A percentile compares a stretch with the other conserved stretches of the same genome.
phyloP scores from a whole-genome alignment of 306 rosid genomes.

The Fagus sylvatica region DNA sequence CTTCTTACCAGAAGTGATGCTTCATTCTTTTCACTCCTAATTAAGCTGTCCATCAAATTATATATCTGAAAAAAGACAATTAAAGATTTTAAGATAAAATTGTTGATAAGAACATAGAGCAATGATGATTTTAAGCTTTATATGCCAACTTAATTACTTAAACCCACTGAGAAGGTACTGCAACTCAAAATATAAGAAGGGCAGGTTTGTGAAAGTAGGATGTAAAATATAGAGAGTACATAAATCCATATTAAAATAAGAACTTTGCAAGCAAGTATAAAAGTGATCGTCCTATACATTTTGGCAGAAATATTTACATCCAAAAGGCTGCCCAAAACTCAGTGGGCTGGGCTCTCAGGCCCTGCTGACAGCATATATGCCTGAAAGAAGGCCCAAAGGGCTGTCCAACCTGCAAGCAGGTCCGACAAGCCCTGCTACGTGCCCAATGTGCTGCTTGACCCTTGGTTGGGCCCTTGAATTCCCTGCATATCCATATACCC shows the following conservation, averaged over 20 bases:
- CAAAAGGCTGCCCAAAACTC: not conserved
- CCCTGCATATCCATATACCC: not conserved
- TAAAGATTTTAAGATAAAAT: not conserved
- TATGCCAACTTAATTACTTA: not conserved
- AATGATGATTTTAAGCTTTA: slow-evolving; percentile 4
- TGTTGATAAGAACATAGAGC: not conserved
- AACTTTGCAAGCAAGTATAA: not conserved
- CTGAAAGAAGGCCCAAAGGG: not conserved
- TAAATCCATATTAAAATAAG: not conserved
- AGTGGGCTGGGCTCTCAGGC: not conserved
- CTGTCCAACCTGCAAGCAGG: not conserved
- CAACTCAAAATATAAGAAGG: slow-evolving; percentile 11
- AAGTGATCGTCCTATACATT: not conserved
- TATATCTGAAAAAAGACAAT: slow-evolving; percentile 55
- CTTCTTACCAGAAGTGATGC: slow-evolving; percentile 64
- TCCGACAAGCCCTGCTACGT: not conserved
- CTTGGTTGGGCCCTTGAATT: not conserved
- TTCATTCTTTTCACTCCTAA: slow-evolving; percentile 63
- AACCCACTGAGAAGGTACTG: not conserved
- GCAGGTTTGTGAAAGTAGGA: slow-evolving; percentile 1
- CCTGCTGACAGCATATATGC: slow-evolving; percentile 9
- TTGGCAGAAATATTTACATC: slow-evolving; percentile 1
- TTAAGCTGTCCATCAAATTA: slow-evolving; percentile 68
- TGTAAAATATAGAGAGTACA: not conserved
- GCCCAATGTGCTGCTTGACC: not conserved